Conservation (phyloP, 1,284 basidiomycete species). For the Peniophora sp. region DNA sequence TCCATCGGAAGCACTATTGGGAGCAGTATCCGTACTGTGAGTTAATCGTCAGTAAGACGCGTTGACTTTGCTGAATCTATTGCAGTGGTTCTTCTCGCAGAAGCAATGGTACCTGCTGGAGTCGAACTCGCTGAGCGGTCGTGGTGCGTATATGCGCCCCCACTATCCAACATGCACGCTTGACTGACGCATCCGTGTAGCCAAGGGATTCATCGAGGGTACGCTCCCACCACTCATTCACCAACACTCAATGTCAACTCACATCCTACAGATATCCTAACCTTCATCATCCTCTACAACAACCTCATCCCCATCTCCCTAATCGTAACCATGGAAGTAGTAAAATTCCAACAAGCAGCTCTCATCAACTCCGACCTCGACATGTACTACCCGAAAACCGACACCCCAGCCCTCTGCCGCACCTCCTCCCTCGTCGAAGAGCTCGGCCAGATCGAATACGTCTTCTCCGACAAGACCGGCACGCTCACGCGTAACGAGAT, state of each 20-base stretch:
- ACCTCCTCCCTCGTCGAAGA: constrained; percentile 98
- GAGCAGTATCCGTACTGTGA: constrained; percentile 70
- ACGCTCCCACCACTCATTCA: constrained; percentile 8
- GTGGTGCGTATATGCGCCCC: constrained; percentile 39
- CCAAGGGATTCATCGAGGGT: constrained; percentile 79
- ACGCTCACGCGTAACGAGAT: constrained; percentile 97
- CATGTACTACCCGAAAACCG: constrained; percentile 92
- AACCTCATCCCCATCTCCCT: constrained; percentile 99
- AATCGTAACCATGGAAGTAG: constrained; percentile 99
- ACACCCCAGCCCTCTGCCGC: constrained; percentile 94
- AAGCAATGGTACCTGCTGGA: constrained; percentile 82
- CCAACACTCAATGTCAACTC: constrained; percentile 7
- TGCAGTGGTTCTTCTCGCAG: constrained; percentile 73
- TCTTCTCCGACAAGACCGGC: constrained; percentile 98
- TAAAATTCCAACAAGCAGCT: constrained; percentile 96
- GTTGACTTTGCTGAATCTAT: not conserved
- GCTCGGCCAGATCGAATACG: constrained; percentile 97
- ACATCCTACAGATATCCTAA: constrained; percentile 71
- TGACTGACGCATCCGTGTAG: constrained; percentile 26
- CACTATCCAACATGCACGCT: not conserved
- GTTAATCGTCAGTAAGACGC: constrained; percentile 10
- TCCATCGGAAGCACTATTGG: constrained; percentile 92
- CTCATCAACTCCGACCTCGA: constrained; percentile 96
- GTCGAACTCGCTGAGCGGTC: constrained; percentile 42
- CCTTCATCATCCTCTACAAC: constrained; percentile 98